phyloP scores from a whole-genome alignment of 2,329 filamentous ascomycete species.

The Zymoseptoria pseudotritici region DNA sequence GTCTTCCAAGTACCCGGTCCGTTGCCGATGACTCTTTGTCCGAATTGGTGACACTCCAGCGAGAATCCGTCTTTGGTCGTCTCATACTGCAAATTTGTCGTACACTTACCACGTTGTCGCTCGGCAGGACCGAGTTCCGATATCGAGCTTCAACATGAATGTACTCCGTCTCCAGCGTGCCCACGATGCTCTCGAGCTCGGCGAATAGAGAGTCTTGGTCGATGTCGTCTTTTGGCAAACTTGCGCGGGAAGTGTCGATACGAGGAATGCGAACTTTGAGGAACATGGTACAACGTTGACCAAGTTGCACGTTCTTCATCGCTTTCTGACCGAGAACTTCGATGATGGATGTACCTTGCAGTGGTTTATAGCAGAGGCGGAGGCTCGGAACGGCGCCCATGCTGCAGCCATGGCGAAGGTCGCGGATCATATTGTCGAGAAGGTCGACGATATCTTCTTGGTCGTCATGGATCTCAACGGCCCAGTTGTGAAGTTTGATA shows the following conservation, averaged over 20 bases:
- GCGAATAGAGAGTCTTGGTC: constrained; percentile 24
- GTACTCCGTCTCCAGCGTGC: constrained; percentile 24
- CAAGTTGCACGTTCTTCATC: constrained; percentile 18
- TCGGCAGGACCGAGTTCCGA: constrained; percentile 28
- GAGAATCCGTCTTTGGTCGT: constrained; percentile 26
- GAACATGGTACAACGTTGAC: constrained; percentile 23
- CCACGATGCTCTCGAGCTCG: constrained; percentile 29
- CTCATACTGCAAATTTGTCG: constrained; percentile 24
- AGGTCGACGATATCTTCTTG: constrained; percentile 6
- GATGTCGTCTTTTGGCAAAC: constrained; percentile 1
- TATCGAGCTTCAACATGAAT: constrained; percentile 30
- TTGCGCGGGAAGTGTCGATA: constrained; percentile 2
- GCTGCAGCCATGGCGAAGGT: constrained; percentile 8
- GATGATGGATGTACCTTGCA: constrained; percentile 17
- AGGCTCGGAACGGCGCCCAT: constrained; percentile 22
- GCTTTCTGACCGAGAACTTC: constrained; percentile 26
- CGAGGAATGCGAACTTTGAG: constrained; percentile 22
- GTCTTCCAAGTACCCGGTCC: constrained; percentile 8
- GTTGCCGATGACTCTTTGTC: constrained; percentile 6
- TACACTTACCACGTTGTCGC: constrained; percentile 25
- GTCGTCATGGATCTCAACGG: constrained; percentile 4
- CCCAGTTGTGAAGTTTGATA: constrained; percentile 4
- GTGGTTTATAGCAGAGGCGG: constrained; percentile 26
- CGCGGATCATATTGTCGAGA: constrained; percentile 10
- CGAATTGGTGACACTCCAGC: constrained; percentile 24